Base-by-base conservation (phyloP, 75 land plant genomes). In the Cunninghamia lanceolata region DNA sequence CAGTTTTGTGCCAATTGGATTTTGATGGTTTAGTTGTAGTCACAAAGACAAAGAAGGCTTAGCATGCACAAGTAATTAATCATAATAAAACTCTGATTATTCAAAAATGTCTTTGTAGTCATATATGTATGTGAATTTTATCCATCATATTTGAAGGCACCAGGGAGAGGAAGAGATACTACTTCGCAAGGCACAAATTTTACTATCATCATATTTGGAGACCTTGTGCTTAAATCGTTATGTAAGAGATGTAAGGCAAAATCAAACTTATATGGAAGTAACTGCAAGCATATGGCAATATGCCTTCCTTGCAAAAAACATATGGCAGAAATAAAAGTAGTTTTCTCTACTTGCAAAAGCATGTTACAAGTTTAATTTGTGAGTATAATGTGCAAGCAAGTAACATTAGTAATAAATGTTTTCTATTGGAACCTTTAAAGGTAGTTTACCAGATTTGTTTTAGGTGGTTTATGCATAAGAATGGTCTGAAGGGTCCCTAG, bases 271-370 rank as follows among this genome's bases (percentile, higher is more conserved):
- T 98, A 94, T 78, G 96, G 95, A 52, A 95, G 97, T 91, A 88
- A 87, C 80, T 96, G 98, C 96, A 91, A 95, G 89, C 99, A 98
- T 89, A 81, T 92, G 93, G 96, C 98, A 15, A 87, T 98, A 14
- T 98, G 98, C 85, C 34, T 89, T 83, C 73, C 94, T n/a, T 98
- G 99, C 83, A 98, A 96, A 82, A 93, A 92, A 89, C 35, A 89
- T 45, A 92, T 94, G 98, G 96, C 94, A 1, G 91, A 90, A 91
- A 91, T 83, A 45, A 88, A 85, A 6, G 88, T 85, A 32, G 86
- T 89, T 25, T 98, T 98, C 86, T 79, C 80, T 50, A 90, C 91
- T 21, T 98, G 99, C 75, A 93, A 94, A 35, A 79, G 86, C 85
- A 88, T 21, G 78, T 98, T 84, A 89, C 95, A 66, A 89, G 93